phyloP scores from a whole-genome alignment of 495 filamentous ascomycete species.

The Tuber indicum region DNA sequence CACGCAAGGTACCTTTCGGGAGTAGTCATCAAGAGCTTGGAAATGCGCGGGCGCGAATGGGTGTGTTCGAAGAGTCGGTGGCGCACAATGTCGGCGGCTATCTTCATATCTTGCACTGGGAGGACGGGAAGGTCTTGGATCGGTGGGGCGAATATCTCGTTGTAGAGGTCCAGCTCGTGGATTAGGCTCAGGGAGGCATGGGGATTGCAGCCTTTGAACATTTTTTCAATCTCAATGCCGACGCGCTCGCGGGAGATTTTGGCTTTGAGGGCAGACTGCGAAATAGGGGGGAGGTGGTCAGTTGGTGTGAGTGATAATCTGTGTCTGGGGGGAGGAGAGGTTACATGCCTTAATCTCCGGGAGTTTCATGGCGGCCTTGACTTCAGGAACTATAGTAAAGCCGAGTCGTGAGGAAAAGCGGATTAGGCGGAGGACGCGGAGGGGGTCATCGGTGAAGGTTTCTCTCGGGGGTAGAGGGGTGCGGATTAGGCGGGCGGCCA shows the following conservation, averaged over 20 bases:
- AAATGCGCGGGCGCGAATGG: conserved; percentile 12
- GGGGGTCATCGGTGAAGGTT: conserved; percentile 91
- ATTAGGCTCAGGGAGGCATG: conserved; percentile 62
- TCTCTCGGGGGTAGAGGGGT: conserved; percentile 84
- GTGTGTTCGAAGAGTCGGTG: conserved; percentile 14
- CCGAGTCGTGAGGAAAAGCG: conserved; percentile 80
- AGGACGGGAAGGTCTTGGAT: conserved; percentile 41
- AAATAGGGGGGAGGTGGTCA: neutral
- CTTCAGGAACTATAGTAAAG: conserved; percentile 65
- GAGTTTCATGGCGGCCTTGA: conserved; percentile 68
- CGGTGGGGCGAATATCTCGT: conserved; percentile 71
- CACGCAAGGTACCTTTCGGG: conserved; percentile 61
- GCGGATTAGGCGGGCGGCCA: conserved; percentile 63
- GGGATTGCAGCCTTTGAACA: conserved; percentile 73
- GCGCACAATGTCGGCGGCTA: neutral
- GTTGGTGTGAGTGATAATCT: conserved; percentile 11
- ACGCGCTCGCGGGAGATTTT: conserved; percentile 93
- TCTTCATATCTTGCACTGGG: conserved; percentile 39
- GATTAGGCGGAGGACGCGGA: conserved; percentile 81
- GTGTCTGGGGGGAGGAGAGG: neutral
- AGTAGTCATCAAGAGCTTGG: conserved; percentile 8
- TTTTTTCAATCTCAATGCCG: conserved; percentile 78
- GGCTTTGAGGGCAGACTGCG: conserved; percentile 60
- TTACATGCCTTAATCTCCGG: conserved; percentile 49
- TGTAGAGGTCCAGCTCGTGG: conserved; percentile 65